A percentile compares a stretch with the other conserved stretches of the same genome.
These are phyloP conservation scores for Globisporangium lucens DNA, from an alignment of 352 stramenopile genomes.

Conservation along the genomic window DNA sequence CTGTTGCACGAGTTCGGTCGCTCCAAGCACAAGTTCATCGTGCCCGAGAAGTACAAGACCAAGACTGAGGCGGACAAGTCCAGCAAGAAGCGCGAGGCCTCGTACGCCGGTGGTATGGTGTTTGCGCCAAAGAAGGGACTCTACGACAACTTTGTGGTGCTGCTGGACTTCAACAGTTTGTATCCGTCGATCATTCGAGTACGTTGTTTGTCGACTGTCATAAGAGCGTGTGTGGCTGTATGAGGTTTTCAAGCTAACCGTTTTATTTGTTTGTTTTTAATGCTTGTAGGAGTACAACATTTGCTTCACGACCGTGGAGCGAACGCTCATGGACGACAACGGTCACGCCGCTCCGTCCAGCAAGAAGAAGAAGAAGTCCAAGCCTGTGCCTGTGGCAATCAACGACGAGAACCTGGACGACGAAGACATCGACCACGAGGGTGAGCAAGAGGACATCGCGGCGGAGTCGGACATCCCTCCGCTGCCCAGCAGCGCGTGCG, in stretches of 20 bases:
- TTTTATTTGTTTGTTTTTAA: constrained; percentile 8
- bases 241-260: background rate
- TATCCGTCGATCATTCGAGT: constrained; percentile 99
- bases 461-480: constrained; percentile 86
- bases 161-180: constrained; percentile 99
- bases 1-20: constrained; percentile 98
- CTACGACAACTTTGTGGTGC: constrained; percentile 99
- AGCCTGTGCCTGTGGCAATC: constrained; percentile 45
- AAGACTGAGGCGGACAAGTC: constrained; percentile 60
- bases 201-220: background rate
- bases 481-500: constrained; percentile 63
- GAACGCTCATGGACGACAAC: constrained; percentile 59
- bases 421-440: constrained; percentile 73
- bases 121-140: constrained; percentile 99
- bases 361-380: constrained; percentile 55
- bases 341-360: constrained; percentile 20
- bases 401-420: constrained; percentile 77
- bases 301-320: constrained; percentile 99
- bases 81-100: constrained; percentile 74
- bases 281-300: constrained; percentile 98
- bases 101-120: constrained; percentile 99
- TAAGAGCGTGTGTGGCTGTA: background rate
- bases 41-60: constrained; percentile 93
- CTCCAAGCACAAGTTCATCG: constrained; percentile 96
- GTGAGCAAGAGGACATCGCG: constrained; percentile 49